Evolutionary conservation across 2,329 filamentous ascomycete genomes (phyloP), one percentile per base, ranked within the genome.

Genomic region (Penicillium sp.): DNA sequence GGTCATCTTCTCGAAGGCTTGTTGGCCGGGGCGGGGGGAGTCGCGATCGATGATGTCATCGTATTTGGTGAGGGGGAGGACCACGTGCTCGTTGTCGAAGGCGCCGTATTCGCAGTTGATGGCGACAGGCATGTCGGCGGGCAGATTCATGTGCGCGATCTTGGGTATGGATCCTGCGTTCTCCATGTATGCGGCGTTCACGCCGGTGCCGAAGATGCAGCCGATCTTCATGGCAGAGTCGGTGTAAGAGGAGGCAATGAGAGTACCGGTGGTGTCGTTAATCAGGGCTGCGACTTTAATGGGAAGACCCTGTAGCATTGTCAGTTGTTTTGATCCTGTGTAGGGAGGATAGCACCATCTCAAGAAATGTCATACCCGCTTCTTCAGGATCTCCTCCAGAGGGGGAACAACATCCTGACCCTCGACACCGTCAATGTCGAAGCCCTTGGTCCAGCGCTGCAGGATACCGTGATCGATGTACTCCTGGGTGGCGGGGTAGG

Each of bases 31-130:
- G 26, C 92, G 89, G 35, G 93, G 93, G 20, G 92, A 97, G 68
- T 94, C 89, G 66, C 90, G 87, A 79, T 97, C 93, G 69, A 97
- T 90, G 64, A 88, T 85, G 58, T 89, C 80, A 73, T 97, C 93
- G 75, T 94, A 97, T 56, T 84, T 84, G 26, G 92, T 96, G 53
- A 86, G 84, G 13, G 92, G 92, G 13, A 97, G 86, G 53, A 97
- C 88, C 68, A 88, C 83, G 78, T 93, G 89, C 76, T 96, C 90
- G 74, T 96, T 96, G 76, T 97, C 93, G 70, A 97, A 97, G 34
- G 93, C 92, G 63, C 93, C 93, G 84, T 92, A 97, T 75, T 97
- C 93, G 79, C 92, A 97, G 81, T 97, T 97, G 79, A 97, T 96
- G 50, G 91, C 92, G 82, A 97, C 95, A 45, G 88, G 91, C 58